Evolutionary conservation across 106 monocot genomes (phyloP), one percentile per base, ranked within the genome.

Genomic region (Apostasia ramifera): DNA sequence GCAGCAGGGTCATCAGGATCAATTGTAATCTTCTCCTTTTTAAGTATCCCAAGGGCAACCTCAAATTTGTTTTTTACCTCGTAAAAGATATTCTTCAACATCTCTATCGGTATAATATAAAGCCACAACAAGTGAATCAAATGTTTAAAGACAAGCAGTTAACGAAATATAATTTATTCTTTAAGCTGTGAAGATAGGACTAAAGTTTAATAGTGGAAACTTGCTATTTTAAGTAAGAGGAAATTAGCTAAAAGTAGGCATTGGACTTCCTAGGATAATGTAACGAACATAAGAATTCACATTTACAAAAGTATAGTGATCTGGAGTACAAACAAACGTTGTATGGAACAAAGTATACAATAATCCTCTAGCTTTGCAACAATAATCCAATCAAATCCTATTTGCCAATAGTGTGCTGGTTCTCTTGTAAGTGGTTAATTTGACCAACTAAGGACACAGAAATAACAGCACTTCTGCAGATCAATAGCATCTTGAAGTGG

Each of bases 51-150:
- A 79, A 91, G 66, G 55, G 86, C 88, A 46, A 65, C 73, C 55
- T 95, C 91, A 81, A 88, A 95, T 74, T 89, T 91, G 55, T 89
- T 89, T 78, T 95, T 95, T 42, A 95, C 95, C 44, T 95, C 95
- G 66, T 83, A 82, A 74, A 95, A 95, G 55, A 95, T 95, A 78
- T 77, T 79, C 81, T 91, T 95, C 82, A 95, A 77, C 60, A 91
- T 86, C 71, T 95, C 95, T 95, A 52, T 44, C 37, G 81, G 55
- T 47, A 74, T n/a, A 70, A 75, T 62, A 39, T 43, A 48, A 42
- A 37, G 6, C 1, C 3, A 71, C 56, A 8, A 50, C 63, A 42
- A 69, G 59, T 38, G 47, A 61, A 57, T n/a, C 2, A 53, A 67
- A 37, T 6, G 13, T 42, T n/a, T 1, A 59, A 67, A 60, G 1